Evolutionary conservation across 2,329 filamentous ascomycete genomes (phyloP).

Genomic region (Penicillium crustosum): DNA sequence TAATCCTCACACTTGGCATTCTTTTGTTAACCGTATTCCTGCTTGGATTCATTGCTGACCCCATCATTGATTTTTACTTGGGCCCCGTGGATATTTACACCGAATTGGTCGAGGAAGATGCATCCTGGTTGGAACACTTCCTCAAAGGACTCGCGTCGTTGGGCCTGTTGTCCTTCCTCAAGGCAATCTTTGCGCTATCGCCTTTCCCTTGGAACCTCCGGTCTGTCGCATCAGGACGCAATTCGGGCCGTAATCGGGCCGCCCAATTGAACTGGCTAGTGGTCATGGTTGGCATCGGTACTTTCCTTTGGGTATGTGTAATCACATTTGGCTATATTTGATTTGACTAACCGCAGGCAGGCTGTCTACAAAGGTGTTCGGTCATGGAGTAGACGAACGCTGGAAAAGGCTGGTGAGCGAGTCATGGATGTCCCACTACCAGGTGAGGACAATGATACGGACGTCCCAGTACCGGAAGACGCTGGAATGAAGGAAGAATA

Average conservation of each 20-base stretch:
- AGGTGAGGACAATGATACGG: constrained; percentile 57
- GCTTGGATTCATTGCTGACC: constrained; percentile 88
- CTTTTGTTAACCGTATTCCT: constrained; percentile 72
- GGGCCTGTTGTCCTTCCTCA: constrained; percentile 80
- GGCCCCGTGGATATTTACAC: constrained; percentile 68
- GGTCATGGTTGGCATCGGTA: constrained; percentile 75
- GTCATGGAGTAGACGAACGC: constrained; percentile 67
- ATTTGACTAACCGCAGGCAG: constrained; percentile 45
- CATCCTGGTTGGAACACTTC: constrained; percentile 79
- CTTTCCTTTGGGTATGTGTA: constrained; percentile 69
- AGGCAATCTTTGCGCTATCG: constrained; percentile 71
- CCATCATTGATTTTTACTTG: constrained; percentile 83
- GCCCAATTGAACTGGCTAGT: constrained; percentile 77
- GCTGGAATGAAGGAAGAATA: constrained; percentile 44
- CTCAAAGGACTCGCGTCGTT: constrained; percentile 86
- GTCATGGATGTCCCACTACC: constrained; percentile 70
- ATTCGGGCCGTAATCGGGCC: constrained; percentile 71
- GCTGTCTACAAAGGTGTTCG: constrained; percentile 80
- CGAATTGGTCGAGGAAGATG: constrained; percentile 47
- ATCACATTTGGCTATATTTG: neutral
- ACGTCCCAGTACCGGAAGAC: neutral
- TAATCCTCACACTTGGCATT: constrained; percentile 69
- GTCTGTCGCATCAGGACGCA: constrained; percentile 54
- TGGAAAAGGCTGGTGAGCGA: constrained; percentile 74
- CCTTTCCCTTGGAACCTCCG: constrained; percentile 75